Base-by-base conservation (phyloP, 192 early-diverging fungal species). In the Coemansia javaensis region DNA sequence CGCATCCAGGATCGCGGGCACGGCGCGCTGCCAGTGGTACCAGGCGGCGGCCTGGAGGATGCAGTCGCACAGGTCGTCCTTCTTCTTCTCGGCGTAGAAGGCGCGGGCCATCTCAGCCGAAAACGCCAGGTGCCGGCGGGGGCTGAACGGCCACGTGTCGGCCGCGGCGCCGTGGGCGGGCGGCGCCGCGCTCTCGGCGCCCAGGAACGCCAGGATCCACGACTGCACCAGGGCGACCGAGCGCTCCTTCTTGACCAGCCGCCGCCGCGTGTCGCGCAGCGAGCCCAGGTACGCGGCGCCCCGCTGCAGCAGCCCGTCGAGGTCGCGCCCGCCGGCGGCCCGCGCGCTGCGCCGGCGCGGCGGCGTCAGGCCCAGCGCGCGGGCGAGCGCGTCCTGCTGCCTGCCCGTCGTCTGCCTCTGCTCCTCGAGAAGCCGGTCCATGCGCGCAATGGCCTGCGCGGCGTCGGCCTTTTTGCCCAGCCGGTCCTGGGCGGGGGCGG, bases 41-140 rank as follows among this genome's bases (percentile, higher is more conserved):
- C 75, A 77, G 3, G 68, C 63, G 8, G 53, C 66, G 1, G 56
- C 72, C 47, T 75, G 72, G 8, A 58, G 38, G 16, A 75, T 25
- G 35, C 72, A 75, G 57, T 75, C 72, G 41, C 65, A 75, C 33
- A 75, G 53, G 30, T 75, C 72, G 30, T 75, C 72, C 20, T 64
- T 63, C 34, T 75, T 75, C 32, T 44, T 56, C 38, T 75, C 70
- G 15, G 21, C 20, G 58, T 48, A 43, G 25, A 74, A 66, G 63
- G 58, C 62, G 18, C 40, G 34, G 33, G 50, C 47, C 43, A 50
- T 32, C 23, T 35, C 47, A 24, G 15, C 14, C 2, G 70, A 35
- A 16, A 74, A 74, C 9, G 6, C 27, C 47, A 74, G 53, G 18
- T 44, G 47, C 5, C 14, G 15, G 13, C 37, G 32, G 16, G 33